A percentile compares a stretch with the other conserved stretches of the same genome.
Conservation (phyloP, 2,329 filamentous ascomycete genomes). For the Verticillium isaacii region DNA sequence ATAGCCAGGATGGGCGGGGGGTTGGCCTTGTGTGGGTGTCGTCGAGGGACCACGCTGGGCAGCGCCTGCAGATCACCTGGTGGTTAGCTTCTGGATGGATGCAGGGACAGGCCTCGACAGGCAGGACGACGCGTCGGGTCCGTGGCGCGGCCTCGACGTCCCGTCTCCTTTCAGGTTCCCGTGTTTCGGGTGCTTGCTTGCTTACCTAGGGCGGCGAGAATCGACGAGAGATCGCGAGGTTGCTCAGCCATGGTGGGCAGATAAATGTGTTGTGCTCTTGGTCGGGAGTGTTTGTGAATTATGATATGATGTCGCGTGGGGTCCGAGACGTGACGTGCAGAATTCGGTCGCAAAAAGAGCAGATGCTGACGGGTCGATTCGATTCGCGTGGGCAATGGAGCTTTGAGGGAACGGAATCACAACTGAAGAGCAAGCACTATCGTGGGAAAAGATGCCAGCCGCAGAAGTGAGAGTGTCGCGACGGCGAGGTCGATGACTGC, state of each 20-base stretch:
- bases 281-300: background rate
- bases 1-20: conserved; percentile 29
- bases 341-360: background rate
- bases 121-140: conserved; percentile 7
- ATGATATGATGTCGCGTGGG: background rate
- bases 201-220: conserved; percentile 45
- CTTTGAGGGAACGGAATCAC: background rate
- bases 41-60: conserved; percentile 38
- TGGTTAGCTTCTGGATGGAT: conserved; percentile 12
- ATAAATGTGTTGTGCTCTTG: background rate
- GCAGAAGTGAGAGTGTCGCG: background rate
- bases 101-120: conserved; percentile 3
- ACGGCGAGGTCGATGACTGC: background rate
- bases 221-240: conserved; percentile 38
- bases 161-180: background rate
- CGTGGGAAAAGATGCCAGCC: background rate
- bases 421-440: background rate
- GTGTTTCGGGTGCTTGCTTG: conserved; percentile 18
- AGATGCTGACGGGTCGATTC: background rate
- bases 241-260: conserved; percentile 29
- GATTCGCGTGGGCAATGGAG: background rate
- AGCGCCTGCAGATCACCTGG: conserved; percentile 22
- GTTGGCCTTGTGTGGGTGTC: conserved; percentile 37
- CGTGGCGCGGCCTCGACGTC: background rate
- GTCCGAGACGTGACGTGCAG: background rate